Conservation (phyloP, 352 stramenopile genomes). For the Peronosclerospora sorghi region DNA sequence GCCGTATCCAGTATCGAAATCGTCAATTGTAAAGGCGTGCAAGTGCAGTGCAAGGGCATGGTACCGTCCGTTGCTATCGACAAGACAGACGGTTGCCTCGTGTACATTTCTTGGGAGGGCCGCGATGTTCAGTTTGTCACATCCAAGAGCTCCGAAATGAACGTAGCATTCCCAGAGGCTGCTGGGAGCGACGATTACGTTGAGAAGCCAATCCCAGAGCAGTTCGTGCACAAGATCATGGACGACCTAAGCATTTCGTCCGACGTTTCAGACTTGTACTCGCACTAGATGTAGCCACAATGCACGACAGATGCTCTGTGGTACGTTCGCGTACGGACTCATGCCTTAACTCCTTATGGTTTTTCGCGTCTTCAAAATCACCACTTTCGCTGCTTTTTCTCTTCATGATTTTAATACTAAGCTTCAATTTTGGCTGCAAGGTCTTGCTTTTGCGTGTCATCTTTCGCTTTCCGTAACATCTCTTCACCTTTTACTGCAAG, state of each 20-base stretch:
- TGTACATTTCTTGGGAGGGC: conserved; percentile 91
- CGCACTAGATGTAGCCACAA: conserved; percentile 34
- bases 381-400: conserved; percentile 4
- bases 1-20: conserved; percentile 94
- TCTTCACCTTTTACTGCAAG: conserved; percentile 34
- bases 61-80: conserved; percentile 96
- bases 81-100: conserved; percentile 96
- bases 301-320: neutral
- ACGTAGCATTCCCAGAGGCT: conserved; percentile 89
- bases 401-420: conserved; percentile 10
- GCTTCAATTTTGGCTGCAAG: conserved; percentile 13
- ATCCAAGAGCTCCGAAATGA: conserved; percentile 96
- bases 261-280: conserved; percentile 93
- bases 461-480: conserved; percentile 43
- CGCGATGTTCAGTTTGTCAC: conserved; percentile 87
- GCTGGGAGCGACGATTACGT: conserved; percentile 84
- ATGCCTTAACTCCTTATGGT: neutral
- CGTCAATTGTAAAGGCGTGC: conserved; percentile 96
- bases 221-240: conserved; percentile 93
- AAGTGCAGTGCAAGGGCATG: conserved; percentile 89
- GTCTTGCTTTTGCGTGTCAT: conserved; percentile 50
- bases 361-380: neutral
- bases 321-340: conserved; percentile 1
- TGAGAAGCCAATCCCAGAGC: conserved; percentile 94
- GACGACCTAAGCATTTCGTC: conserved; percentile 78